phyloP scores from a whole-genome alignment of 805 yeast species.

The Ogataea angusta region DNA sequence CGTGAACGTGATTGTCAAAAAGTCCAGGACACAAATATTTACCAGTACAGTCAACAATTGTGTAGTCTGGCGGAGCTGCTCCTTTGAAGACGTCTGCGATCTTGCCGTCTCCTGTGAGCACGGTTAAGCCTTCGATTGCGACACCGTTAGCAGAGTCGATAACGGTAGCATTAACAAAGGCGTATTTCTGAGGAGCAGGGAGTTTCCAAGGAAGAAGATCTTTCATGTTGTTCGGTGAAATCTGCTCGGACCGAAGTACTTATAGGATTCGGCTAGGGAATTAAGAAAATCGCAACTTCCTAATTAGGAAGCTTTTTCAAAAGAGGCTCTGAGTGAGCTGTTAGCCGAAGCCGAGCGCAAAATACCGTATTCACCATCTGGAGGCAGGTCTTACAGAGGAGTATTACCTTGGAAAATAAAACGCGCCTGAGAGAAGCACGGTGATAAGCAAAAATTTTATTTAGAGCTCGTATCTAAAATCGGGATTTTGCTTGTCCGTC shows the following conservation, averaged over 20 bases:
- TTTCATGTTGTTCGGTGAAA: neutral
- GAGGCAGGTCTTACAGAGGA: too few relatives aligned
- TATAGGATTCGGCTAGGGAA: neutral
- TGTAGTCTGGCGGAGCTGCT: slow-evolving; percentile 4
- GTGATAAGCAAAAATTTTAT: too few relatives aligned
- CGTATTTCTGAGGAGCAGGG: slow-evolving; percentile 20
- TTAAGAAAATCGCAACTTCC: slow-evolving; percentile 8
- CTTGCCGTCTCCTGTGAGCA: slow-evolving; percentile 21
- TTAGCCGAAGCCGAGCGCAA: too few relatives aligned
- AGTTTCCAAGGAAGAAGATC: slow-evolving; percentile 23
- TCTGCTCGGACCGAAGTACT: neutral
- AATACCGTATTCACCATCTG: too few relatives aligned
- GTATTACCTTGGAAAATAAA: too few relatives aligned
- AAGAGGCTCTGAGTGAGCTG: too few relatives aligned
- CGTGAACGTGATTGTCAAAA: slow-evolving; percentile 29
- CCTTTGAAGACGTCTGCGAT: slow-evolving; percentile 12
- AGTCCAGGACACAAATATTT: slow-evolving; percentile 29
- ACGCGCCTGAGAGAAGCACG: too few relatives aligned
- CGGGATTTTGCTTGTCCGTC: slow-evolving; percentile 50
- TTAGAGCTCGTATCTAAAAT: slow-evolving; percentile 39
- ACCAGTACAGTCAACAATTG: slow-evolving; percentile 25
- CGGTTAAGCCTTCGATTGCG: slow-evolving; percentile 6
- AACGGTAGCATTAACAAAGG: slow-evolving; percentile 21
- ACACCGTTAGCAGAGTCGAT: slow-evolving; percentile 20
- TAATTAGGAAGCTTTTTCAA: slow-evolving; percentile 1